phyloP scores from a whole-genome alignment of 768 basidiomycete species.

The Phaffia australis region DNA sequence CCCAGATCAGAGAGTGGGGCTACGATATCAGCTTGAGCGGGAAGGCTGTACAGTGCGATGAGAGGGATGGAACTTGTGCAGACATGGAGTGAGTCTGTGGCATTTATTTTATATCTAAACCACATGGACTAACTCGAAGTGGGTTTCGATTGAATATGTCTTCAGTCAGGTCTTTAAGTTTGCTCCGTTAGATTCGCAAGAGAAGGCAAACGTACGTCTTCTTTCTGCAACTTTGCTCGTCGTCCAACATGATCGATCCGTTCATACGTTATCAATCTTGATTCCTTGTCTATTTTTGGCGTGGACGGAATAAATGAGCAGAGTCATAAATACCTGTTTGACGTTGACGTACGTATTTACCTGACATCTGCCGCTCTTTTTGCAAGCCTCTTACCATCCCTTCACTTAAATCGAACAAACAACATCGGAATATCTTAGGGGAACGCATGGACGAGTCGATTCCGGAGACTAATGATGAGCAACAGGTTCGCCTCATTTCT shows the following conservation, averaged over 20 bases:
- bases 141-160: not conserved
- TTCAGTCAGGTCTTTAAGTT: slow-evolving; percentile 1
- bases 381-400: too few relatives aligned
- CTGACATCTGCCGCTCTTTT: not conserved
- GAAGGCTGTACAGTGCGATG: slow-evolving; percentile 19
- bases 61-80: slow-evolving; percentile 18
- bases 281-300: not conserved
- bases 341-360: slow-evolving; percentile 13
- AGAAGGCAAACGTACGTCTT: not conserved
- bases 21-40: slow-evolving; percentile 20
- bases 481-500: slow-evolving; percentile 4
- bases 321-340: slow-evolving; percentile 17
- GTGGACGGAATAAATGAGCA: not conserved
- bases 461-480: slow-evolving; percentile 17
- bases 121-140: not conserved
- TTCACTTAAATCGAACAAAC: too few relatives aligned
- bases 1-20: slow-evolving; percentile 11
- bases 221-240: not conserved
- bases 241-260: not conserved
- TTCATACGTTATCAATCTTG: not conserved
- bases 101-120: not conserved
- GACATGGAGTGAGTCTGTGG: slow-evolving; percentile 15
- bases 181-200: not conserved
- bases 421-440: not conserved
- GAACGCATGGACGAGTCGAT: slow-evolving; percentile 25